phyloP scores from a whole-genome alignment of 345 rosid species.

The Luvunga scandens region DNA sequence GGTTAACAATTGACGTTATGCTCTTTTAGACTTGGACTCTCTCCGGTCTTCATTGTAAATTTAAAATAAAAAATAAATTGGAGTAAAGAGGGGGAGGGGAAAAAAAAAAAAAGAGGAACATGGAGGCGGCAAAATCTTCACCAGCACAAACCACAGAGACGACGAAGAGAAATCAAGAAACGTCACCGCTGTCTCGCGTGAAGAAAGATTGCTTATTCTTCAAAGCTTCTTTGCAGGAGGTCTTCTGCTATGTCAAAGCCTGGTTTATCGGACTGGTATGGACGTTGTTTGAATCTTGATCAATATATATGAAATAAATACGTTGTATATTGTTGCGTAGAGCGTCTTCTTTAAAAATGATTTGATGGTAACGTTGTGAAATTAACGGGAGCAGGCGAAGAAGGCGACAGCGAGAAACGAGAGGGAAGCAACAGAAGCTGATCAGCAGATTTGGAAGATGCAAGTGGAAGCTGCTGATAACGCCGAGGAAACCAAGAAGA shows the following conservation, averaged over 20 bases:
- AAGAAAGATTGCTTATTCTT: constrained; percentile 39
- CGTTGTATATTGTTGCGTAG: background rate
- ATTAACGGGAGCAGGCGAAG: constrained; percentile 36
- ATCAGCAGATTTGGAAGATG: constrained; percentile 42
- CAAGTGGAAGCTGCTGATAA: constrained; percentile 65
- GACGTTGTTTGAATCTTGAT: background rate
- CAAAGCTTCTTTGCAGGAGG: constrained; percentile 45
- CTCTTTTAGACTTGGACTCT: too few relatives aligned
- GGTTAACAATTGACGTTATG: background rate
- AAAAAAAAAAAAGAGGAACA: background rate
- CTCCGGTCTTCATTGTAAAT: too few relatives aligned
- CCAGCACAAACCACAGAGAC: background rate
- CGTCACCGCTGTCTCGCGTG: constrained; percentile 26
- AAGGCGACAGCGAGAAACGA: constrained; percentile 53
- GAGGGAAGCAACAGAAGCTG: constrained; percentile 55
- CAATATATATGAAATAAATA: background rate
- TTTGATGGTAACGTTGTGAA: background rate
- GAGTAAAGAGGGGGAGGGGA: background rate
- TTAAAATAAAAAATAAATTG: too few relatives aligned
- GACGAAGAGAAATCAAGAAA: constrained; percentile 10
- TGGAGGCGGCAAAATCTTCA: constrained; percentile 32
- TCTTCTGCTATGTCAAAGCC: constrained; percentile 49
- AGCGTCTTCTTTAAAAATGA: background rate
- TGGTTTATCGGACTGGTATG: constrained; percentile 38
- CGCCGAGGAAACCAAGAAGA: constrained; percentile 52